Evolutionary conservation across 768 basidiomycete genomes (phyloP).

Genomic region (Guyanaporus albipodus): DNA sequence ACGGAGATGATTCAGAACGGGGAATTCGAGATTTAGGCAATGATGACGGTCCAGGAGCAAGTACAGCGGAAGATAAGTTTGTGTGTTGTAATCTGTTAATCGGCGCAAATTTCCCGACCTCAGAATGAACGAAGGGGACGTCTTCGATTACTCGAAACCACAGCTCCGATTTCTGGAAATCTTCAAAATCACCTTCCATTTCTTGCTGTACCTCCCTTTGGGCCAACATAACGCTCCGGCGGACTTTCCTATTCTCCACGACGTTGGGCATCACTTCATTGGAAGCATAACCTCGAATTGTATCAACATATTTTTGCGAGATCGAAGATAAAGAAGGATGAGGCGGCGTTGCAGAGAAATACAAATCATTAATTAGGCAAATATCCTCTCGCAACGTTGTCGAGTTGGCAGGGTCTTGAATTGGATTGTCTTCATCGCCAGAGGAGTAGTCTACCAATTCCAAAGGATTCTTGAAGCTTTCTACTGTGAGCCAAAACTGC

Average conservation of each 20-base stretch:
- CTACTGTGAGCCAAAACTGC: slow-evolving; percentile 97
- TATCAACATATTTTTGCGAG: slow-evolving; percentile 63
- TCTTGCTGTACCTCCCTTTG: slow-evolving; percentile 82
- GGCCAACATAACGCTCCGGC: slow-evolving; percentile 75
- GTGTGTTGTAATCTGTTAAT: slow-evolving; percentile 6
- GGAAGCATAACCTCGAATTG: slow-evolving; percentile 64
- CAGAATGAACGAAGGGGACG: slow-evolving; percentile 36
- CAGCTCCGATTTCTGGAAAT: slow-evolving; percentile 83
- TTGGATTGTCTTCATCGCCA: slow-evolving; percentile 61
- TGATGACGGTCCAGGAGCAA: background rate
- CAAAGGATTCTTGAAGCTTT: slow-evolving; percentile 96
- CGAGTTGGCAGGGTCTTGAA: slow-evolving; percentile 52
- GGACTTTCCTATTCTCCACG: slow-evolving; percentile 50
- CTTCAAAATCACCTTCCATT: slow-evolving; percentile 91
- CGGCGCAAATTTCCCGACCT: slow-evolving; percentile 1
- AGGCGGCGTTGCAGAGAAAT: slow-evolving; percentile 63
- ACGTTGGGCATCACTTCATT: slow-evolving; percentile 41
- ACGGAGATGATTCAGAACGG: slow-evolving; percentile 38
- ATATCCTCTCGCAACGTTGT: slow-evolving; percentile 82
- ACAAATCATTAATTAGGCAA: slow-evolving; percentile 81
- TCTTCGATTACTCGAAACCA: slow-evolving; percentile 89
- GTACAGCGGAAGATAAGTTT: slow-evolving; percentile 7
- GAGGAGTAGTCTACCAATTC: slow-evolving; percentile 66
- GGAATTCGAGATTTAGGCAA: slow-evolving; percentile 15
- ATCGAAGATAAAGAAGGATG: slow-evolving; percentile 61